phyloP scores from a whole-genome alignment of 176 grass and related monocot genomes.

The Aegilops longissima region DNA sequence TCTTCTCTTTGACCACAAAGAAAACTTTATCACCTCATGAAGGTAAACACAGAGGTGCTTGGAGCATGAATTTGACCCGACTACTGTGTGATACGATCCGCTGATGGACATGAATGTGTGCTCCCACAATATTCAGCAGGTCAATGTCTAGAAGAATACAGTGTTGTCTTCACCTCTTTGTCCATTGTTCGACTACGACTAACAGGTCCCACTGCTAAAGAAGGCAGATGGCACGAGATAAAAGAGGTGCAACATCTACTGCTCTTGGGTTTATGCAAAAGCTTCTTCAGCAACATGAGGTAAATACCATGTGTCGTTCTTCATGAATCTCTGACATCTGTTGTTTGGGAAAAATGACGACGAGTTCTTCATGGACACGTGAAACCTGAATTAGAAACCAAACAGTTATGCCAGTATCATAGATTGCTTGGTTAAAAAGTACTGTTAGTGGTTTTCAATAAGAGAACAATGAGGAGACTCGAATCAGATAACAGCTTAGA shows the following conservation, averaged over 20 bases:
- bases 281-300: conserved; percentile 15
- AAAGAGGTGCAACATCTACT: conserved; percentile 17
- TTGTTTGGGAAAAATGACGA: conserved; percentile 22
- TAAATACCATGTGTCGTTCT: not conserved
- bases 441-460: not conserved
- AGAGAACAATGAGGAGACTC: not conserved
- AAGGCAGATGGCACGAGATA: not conserved
- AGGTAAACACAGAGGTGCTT: conserved; percentile 14
- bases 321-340: not conserved
- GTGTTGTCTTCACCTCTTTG: conserved; percentile 1
- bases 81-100: not conserved
- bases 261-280: conserved; percentile 2
- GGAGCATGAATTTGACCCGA: conserved; percentile 1
- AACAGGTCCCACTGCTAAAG: conserved; percentile 1
- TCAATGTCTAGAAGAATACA: conserved; percentile 9
- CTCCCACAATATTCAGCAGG: not conserved
- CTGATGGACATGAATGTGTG: not conserved
- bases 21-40: conserved; percentile 17
- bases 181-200: conserved; percentile 7
- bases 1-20: conserved; percentile 12
- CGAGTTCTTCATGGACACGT: not conserved
- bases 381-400: conserved; percentile 14
- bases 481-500: not conserved
- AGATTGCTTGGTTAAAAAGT: not conserved
- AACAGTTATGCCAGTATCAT: not conserved